Base-by-base conservation (phyloP, 2,329 filamentous ascomycete species). In the Bipolaris gigantea region DNA sequence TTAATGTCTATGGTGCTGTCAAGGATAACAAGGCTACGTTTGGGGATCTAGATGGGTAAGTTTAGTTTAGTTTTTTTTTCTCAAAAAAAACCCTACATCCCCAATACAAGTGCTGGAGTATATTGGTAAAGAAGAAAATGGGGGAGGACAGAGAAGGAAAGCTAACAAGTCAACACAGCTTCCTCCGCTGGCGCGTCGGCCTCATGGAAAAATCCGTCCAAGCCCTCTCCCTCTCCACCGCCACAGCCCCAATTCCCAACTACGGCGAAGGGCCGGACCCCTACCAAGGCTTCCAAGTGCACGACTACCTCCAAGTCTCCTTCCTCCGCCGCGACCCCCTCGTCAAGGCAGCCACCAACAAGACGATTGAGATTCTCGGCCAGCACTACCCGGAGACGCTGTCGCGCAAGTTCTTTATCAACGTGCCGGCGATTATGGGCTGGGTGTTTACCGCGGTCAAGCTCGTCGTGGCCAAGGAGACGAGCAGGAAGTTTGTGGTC, bases 351-450 rank as follows among this genome's bases (percentile, higher is more conserved):
- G 89, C 90, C 15, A 89, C 85, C 60, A 87, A 85, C 68, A 86
- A 92, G 77, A 92, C 90, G 41, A 95, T 97, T 73, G 83, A 89
- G 57, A 81, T 89, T 47, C 91, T 97, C 73, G 84, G 87, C 47
- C 86, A 84, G 63, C 89, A 89, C 62, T 97, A 97, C 77, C 92
- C 93, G 0, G 93, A 97, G 79, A 85, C 96, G 9, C 82, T 97
- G 44, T 85, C 85, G 65, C 85, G 93, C 78, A 97, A 97, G 80
- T 97, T 92, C 82, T 97, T 97, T 72, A 89, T 97, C 77, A 97
- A 97, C 68, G 90, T 97, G 5, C 93, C 93, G 0, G 76, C 87
- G 51, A 81, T 97, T 67, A 97, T 97, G 92, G 89, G 90, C 52
- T 97, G 92, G 79, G 68, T 81, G 64, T 81, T 79, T 68, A 70